A percentile compares a stretch with the other conserved stretches of the same genome.
Conservation (phyloP, 768 basidiomycete species). For the Podaxis sp. region DNA sequence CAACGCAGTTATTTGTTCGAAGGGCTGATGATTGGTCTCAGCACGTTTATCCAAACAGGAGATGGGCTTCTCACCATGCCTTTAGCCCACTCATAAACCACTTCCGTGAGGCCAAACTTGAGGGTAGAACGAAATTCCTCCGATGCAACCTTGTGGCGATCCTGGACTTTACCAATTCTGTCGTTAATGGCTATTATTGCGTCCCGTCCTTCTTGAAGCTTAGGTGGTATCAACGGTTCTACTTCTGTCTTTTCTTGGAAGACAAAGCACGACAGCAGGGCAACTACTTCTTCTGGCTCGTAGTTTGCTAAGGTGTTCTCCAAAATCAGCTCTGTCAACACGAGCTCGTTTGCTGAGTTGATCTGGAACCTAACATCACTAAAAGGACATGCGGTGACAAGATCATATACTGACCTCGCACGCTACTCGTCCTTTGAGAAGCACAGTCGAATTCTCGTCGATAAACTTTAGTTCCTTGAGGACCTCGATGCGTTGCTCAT, state of each 20-base stretch:
- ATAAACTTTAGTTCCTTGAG: conserved; percentile 91
- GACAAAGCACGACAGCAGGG: conserved; percentile 92
- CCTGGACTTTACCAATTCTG: conserved; percentile 77
- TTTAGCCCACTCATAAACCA: conserved; percentile 99
- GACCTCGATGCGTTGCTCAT: conserved; percentile 91
- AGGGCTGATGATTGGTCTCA: conserved; percentile 58
- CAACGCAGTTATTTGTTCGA: conserved; percentile 88
- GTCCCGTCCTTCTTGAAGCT: conserved; percentile 78
- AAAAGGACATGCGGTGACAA: background rate
- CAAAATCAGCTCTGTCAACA: conserved; percentile 94
- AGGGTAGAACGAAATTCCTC: conserved; percentile 78
- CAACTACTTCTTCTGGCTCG: conserved; percentile 95
- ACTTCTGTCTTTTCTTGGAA: conserved; percentile 98
- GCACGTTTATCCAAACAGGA: background rate
- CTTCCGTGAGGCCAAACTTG: conserved; percentile 92
- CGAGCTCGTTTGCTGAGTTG: conserved; percentile 96
- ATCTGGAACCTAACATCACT: conserved; percentile 54
- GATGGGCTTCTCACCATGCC: conserved; percentile 74
- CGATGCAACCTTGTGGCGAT: conserved; percentile 71
- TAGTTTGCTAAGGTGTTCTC: conserved; percentile 91
- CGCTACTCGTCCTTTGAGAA: conserved; percentile 95
- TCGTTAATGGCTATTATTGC: conserved; percentile 79
- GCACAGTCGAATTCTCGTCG: conserved; percentile 92
- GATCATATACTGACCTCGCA: conserved; percentile 70
- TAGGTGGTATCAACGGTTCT: conserved; percentile 79